Conservation (phyloP, 1,139 yeast genomes). For the Debaryomyces fabryi region DNA sequence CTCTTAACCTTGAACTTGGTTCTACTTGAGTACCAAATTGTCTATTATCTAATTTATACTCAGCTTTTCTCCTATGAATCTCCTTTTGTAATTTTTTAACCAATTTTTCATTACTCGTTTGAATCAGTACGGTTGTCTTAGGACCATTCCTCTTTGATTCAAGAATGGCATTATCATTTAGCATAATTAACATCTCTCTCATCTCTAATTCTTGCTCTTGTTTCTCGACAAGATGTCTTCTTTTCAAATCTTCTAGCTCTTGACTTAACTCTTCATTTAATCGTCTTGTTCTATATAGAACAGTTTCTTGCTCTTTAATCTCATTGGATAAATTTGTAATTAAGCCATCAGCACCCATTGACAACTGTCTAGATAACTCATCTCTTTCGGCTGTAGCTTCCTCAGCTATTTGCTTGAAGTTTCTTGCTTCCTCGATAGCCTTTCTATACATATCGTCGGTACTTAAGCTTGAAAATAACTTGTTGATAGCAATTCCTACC, state of each 20-base stretch:
- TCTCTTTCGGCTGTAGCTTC: slow-evolving; percentile 88
- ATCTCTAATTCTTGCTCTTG: slow-evolving; percentile 88
- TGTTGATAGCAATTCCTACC: slow-evolving; percentile 80
- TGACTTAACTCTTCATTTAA: slow-evolving; percentile 62
- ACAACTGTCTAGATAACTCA: slow-evolving; percentile 69
- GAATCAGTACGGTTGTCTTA: slow-evolving; percentile 41
- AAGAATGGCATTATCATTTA: slow-evolving; percentile 46
- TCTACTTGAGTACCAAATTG: slow-evolving; percentile 64
- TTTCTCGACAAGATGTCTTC: slow-evolving; percentile 70
- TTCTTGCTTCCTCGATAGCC: slow-evolving; percentile 74
- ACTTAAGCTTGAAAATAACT: slow-evolving; percentile 73
- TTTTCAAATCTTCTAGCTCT: slow-evolving; percentile 73
- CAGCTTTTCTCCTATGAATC: slow-evolving; percentile 64
- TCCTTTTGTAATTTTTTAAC: slow-evolving; percentile 58
- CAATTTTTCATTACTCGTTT: slow-evolving; percentile 47
- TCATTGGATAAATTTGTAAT: slow-evolving; percentile 73
- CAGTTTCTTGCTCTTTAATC: slow-evolving; percentile 70
- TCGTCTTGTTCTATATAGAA: slow-evolving; percentile 67
- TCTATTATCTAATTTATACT: slow-evolving; percentile 57
- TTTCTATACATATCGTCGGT: slow-evolving; percentile 89
- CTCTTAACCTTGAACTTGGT: slow-evolving; percentile 76
- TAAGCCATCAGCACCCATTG: slow-evolving; percentile 83
- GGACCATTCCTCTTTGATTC: slow-evolving; percentile 36
- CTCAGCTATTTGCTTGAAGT: slow-evolving; percentile 66
- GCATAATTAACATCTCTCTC: slow-evolving; percentile 77